A percentile compares a stretch with the other conserved stretches of the same genome.
Conservation (phyloP, 2,329 filamentous ascomycete species). For the Fusarium tricinctum region DNA sequence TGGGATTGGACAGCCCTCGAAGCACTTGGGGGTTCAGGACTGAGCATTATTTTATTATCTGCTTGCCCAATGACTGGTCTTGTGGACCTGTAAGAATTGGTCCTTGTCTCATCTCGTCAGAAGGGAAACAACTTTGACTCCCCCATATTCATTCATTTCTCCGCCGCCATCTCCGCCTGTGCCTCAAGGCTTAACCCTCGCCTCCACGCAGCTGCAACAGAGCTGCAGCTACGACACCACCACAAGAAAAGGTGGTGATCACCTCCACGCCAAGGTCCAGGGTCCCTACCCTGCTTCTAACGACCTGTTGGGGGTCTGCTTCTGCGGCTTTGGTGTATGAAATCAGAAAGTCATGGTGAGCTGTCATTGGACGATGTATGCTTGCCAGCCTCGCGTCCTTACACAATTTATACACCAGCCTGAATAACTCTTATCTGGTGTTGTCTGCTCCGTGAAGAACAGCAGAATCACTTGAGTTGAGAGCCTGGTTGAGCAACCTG, state of each 20-base stretch:
- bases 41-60: slow-evolving; percentile 6
- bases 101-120: slow-evolving; percentile 6
- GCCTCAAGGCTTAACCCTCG: slow-evolving; percentile 1
- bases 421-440: slow-evolving; percentile 14
- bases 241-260: slow-evolving; percentile 39
- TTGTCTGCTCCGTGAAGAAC: not conserved
- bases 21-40: slow-evolving; percentile 15
- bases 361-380: slow-evolving; percentile 9
- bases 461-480: slow-evolving; percentile 7
- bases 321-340: slow-evolving; percentile 32
- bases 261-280: slow-evolving; percentile 43
- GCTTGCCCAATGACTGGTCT: slow-evolving; percentile 15
- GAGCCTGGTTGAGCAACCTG: not conserved
- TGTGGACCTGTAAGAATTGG: slow-evolving; percentile 1
- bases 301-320: slow-evolving; percentile 34
- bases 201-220: slow-evolving; percentile 24
- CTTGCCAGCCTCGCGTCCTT: slow-evolving; percentile 18
- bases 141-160: slow-evolving; percentile 4
- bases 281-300: slow-evolving; percentile 37
- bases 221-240: slow-evolving; percentile 33
- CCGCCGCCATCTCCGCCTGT: slow-evolving; percentile 14
- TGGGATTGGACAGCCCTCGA: slow-evolving; percentile 12
- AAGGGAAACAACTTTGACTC: slow-evolving; percentile 14
- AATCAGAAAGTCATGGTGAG: slow-evolving; percentile 2
- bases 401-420: slow-evolving; percentile 12